Evolutionary conservation across 2,329 filamentous ascomycete genomes (phyloP), one percentile per base, ranked within the genome.

Genomic region (Amauroascus niger): DNA sequence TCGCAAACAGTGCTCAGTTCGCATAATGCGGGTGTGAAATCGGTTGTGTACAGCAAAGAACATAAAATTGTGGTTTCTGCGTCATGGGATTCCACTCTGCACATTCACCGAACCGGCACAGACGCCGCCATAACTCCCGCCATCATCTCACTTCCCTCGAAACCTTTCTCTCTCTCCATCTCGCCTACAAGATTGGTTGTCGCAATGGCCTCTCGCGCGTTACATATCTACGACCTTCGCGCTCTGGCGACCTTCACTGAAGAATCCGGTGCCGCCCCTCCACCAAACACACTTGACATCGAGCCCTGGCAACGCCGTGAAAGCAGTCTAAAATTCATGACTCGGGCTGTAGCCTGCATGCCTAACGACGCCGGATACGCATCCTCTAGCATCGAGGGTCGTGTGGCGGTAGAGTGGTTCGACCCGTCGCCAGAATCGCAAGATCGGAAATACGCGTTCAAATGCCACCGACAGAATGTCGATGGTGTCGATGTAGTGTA

Each of bases 341-440:
- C 91, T 1, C 82, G 93, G 56, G 87, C 88, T 16, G 87, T 97
- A 0, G 84, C 89, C 14, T 95, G 91, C 69, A 97, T 98, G 93
- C 91, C 93, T 13, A 90, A 93, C 63, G 93, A 96, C 61, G 87
- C 86, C 9, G 93, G 93, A 4, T 98, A 97, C 67, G 90, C 91
- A 8, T 91, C 86, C 1, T 88, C 82, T 55, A 90, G 84, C 63
- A 98, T 98, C 63, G 93, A 98, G 67, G 93, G 93, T 3, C 83
- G 93, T 62, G 89, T 98, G 1, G 91, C 90, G 0, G 93, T 98
- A 0, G 93, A 98, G 70, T 97, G 90, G 88, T 97, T 98, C 67
- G 93, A 97, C 66, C 87, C 93, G 14, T 87, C 83, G 4, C 76
- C 82, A 40, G 87, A 91, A 68, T 90, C 87, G 3, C 90, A 97